Base-by-base conservation (phyloP, 345 rosid species). In the Durio zibethinus region DNA sequence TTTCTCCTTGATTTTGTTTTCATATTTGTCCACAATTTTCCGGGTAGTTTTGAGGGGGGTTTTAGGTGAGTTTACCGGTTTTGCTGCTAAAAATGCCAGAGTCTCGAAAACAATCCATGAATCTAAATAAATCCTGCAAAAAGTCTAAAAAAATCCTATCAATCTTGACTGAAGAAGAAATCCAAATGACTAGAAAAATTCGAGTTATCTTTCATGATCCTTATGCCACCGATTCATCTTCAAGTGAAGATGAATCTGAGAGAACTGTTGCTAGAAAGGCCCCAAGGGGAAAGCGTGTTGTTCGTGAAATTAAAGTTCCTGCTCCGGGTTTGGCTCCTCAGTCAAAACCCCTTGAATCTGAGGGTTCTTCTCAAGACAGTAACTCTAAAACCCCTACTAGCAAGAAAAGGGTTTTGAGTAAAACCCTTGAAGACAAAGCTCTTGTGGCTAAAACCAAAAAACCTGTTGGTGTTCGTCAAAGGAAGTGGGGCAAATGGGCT, bases 401-500 rank as follows among this genome's bases (percentile, higher is more conserved):
- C 77, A 86, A 35, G 74, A 81, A 67, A 35, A 73, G 78, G 80
- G 80, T 72, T 54, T 77, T 47, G 65, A n/a, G 65, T n/a, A 82
- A 66, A 79, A 71, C 80, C 72, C 57, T 77, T 16, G 62, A 31
- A 2, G 77, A 18, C 23, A 31, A 42, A 29, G 36, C 43, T n/a
- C 7, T 18, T 14, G 25, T 25, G 11, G 20, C 40, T 0, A 69
- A 52, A 16, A 16, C 59, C 0, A 80, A 65, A 33, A 86, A 68
- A 11, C 92, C 88, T 2, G 81, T 79, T 16, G 99, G 99, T 45
- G 92, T 93, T 65, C 83, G 99, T 79, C 97, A 81, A 72, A 83
- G 99, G 61, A 89, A 87, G 72, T 96, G 98, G 92, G 99, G 99
- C 0, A 96, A 85, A 76, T 93, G 93, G 94, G 93, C 95, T n/a